Conservation (phyloP, 768 basidiomycete genomes). For the Tylopilus felleus region DNA sequence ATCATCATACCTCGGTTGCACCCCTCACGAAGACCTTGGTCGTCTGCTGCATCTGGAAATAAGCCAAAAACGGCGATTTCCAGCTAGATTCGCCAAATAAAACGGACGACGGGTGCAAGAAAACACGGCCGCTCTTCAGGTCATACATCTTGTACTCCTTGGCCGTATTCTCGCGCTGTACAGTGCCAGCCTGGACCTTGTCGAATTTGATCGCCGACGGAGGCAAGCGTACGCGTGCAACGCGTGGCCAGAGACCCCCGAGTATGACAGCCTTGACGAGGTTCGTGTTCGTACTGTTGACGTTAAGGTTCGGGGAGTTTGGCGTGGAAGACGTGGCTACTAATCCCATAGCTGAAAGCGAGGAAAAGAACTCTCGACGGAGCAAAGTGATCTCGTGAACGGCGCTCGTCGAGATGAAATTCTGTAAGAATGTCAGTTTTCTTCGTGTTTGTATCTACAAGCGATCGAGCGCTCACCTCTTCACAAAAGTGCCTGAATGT, state of each 20-base stretch:
- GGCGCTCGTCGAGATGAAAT: slow-evolving; percentile 75
- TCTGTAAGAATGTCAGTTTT: slow-evolving; percentile 39
- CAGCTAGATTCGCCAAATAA: slow-evolving; percentile 71
- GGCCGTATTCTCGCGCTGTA: slow-evolving; percentile 82
- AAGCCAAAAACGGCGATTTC: slow-evolving; percentile 77
- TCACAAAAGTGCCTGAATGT: slow-evolving; percentile 64
- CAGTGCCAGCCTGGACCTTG: slow-evolving; percentile 75
- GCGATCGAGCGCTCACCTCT: slow-evolving; percentile 39
- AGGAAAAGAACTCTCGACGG: slow-evolving; percentile 70
- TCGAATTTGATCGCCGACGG: slow-evolving; percentile 77
- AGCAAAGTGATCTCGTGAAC: slow-evolving; percentile 77
- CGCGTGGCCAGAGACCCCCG: slow-evolving; percentile 83
- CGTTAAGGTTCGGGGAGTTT: slow-evolving; percentile 52
- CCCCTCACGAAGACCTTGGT: slow-evolving; percentile 84
- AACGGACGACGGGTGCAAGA: slow-evolving; percentile 80
- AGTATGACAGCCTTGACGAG: slow-evolving; percentile 82
- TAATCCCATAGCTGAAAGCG: slow-evolving; percentile 70
- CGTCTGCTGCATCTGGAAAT: slow-evolving; percentile 80
- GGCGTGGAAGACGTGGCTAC: slow-evolving; percentile 47
- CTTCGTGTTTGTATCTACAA: neutral
- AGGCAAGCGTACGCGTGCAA: slow-evolving; percentile 75
- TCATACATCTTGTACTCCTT: slow-evolving; percentile 84
- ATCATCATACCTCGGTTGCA: slow-evolving; percentile 70
- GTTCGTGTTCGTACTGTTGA: slow-evolving; percentile 62
- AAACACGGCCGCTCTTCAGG: slow-evolving; percentile 58